Conservation (phyloP, 371 early-diverging fungal genomes). For the Mucor saturninus region DNA sequence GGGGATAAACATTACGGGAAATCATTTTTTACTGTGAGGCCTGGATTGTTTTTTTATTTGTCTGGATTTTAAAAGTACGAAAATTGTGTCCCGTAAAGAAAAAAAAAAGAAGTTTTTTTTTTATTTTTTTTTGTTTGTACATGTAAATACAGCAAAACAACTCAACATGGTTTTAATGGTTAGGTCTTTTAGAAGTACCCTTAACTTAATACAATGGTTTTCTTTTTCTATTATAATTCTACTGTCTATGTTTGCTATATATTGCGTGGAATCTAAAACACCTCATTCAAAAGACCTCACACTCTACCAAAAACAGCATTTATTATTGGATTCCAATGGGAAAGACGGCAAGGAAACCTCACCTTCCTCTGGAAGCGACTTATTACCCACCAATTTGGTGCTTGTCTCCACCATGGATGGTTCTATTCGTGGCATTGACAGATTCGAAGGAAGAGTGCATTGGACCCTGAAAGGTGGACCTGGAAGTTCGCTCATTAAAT, state of each 20-base stretch:
- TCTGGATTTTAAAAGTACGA: no score
- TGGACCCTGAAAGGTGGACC: conserved; percentile 49
- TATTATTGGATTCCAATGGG: conserved; percentile 2
- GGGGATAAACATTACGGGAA: no score
- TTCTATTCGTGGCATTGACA: conserved; percentile 50
- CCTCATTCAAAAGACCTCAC: conserved; percentile 20
- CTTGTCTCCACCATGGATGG: conserved; percentile 51
- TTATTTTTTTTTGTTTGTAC: neutral
- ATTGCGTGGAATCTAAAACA: conserved; percentile 25
- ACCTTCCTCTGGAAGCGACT: neutral
- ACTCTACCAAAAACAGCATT: conserved; percentile 18
- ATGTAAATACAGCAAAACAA: neutral
- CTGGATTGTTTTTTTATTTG: no score
- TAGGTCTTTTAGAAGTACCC: conserved; percentile 29
- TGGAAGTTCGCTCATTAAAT: conserved; percentile 41
- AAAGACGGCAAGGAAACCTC: conserved; percentile 7
- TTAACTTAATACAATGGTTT: conserved; percentile 25
- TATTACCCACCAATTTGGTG: conserved; percentile 37
- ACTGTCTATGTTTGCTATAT: conserved; percentile 27
- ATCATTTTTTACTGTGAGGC: no score
- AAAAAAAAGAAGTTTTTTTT: neutral
- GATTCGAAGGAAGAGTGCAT: conserved; percentile 36
- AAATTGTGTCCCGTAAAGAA: neutral
- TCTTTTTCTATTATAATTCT: conserved; percentile 26
- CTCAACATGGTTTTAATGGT: conserved; percentile 30